Evolutionary conservation across 257 asterid genomes (phyloP).

Genomic region (Scutellaria minor): DNA sequence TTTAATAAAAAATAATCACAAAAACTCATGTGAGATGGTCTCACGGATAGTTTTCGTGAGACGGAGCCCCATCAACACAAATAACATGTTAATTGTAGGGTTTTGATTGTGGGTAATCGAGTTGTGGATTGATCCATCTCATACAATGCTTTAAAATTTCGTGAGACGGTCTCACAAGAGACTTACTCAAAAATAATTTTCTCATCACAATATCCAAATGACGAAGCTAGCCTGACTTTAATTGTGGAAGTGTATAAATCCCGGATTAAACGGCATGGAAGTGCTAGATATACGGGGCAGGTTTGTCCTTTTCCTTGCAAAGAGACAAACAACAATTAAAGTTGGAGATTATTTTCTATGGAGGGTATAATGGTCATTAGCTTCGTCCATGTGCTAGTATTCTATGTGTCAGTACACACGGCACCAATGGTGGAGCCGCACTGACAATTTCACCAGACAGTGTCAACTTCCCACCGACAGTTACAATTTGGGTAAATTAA

Average conservation of each 20-base stretch:
- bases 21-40: no score
- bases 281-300: slow-evolving; percentile 41
- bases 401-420: slow-evolving; percentile 33
- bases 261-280: slow-evolving; percentile 43
- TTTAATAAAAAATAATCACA: no score
- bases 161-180: no score
- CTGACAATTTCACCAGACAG: slow-evolving; percentile 10
- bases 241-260: not conserved
- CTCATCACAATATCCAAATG: slow-evolving; percentile 2
- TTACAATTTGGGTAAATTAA: slow-evolving; percentile 1
- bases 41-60: no score
- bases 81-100: no score
- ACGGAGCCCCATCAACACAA: no score
- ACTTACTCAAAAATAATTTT: no score
- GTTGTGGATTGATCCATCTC: no score
- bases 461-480: slow-evolving; percentile 42
- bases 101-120: no score
- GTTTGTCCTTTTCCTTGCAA: slow-evolving; percentile 42
- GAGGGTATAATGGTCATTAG: slow-evolving; percentile 34
- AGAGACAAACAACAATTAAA: slow-evolving; percentile 16
- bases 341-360: not conserved
- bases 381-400: slow-evolving; percentile 39
- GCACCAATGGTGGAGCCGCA: slow-evolving; percentile 39
- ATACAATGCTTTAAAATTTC: no score
- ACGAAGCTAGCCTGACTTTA: slow-evolving; percentile 38